These are phyloP conservation scores for Moesziomyces parantarcticus DNA, from an alignment of 1,284 basidiomycete genomes.

Conservation along the genomic window DNA sequence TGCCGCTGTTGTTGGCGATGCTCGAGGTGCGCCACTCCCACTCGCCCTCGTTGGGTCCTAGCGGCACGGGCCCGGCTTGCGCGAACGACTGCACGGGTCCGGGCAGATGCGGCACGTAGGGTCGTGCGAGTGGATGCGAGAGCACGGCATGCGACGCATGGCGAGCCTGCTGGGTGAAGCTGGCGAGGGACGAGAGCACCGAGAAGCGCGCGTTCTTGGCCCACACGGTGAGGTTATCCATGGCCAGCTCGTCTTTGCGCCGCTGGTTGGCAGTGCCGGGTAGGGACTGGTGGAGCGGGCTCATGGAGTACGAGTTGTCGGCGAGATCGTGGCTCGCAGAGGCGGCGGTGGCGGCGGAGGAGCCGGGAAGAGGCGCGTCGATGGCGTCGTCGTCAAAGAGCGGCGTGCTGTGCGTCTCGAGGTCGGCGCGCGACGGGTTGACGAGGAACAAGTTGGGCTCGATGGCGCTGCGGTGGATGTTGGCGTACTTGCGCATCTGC, in stretches of 20 bases:
- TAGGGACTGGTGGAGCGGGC: slow-evolving; percentile 43
- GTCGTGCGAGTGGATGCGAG: slow-evolving; percentile 54
- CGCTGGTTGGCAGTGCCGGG: slow-evolving; percentile 10
- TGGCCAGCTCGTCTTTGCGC: slow-evolving; percentile 29
- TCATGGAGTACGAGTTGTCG: slow-evolving; percentile 46
- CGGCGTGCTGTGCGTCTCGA: slow-evolving; percentile 78
- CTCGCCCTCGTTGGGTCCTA: slow-evolving; percentile 54
- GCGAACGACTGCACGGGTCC: slow-evolving; percentile 54
- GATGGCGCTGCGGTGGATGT: slow-evolving; percentile 80
- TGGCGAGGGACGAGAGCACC: slow-evolving; percentile 60
- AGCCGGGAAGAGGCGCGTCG: slow-evolving; percentile 27
- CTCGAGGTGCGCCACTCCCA: slow-evolving; percentile 52
- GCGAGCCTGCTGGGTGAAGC: slow-evolving; percentile 61
- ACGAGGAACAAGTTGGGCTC: slow-evolving; percentile 87
- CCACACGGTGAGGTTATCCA: slow-evolving; percentile 57
- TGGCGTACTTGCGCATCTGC: slow-evolving; percentile 72
- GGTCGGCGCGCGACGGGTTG: slow-evolving; percentile 87
- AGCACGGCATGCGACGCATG: slow-evolving; percentile 57
- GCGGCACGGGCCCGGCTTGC: slow-evolving; percentile 61
- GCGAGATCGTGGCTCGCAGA: slow-evolving; percentile 33
- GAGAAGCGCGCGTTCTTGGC: slow-evolving; percentile 62
- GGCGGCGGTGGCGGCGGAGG: slow-evolving; percentile 17
- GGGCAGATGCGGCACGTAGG: slow-evolving; percentile 51
- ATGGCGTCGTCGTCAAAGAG: slow-evolving; percentile 68
- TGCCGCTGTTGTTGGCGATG: slow-evolving; percentile 46